Evolutionary conservation across 768 basidiomycete genomes (phyloP), one percentile per base, ranked within the genome.

Genomic region (Boletus speciosus): DNA sequence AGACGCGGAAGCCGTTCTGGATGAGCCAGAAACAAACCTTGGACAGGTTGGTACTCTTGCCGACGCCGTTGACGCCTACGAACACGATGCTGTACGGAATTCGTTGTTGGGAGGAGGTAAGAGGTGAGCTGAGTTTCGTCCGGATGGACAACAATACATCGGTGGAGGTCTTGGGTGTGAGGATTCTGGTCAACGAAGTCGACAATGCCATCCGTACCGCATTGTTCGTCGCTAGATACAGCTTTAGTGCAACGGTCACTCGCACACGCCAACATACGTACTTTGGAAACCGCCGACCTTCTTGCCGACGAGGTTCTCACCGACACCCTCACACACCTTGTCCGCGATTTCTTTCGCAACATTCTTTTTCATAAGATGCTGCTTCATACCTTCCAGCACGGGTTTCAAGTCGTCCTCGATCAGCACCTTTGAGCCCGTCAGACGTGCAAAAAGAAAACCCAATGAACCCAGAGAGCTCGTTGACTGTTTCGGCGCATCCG

Each of bases 11-110:
- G 6, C 89, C 86, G 65, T 99, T 99, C 72, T 99, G 97, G 50
- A 99, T 86, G 37, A 99, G 78, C 97, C 97, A 99, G 74, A 98
- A 99, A 73, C 93, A 95, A 47, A 99, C 96, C 76, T 99, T 99
- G 40, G 89, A 91, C 39, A 99, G 74, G 71, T 98, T 99, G 6
- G 97, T 98, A 62, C 93, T 96, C 76, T 99, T 99, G 32, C 97
- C 97, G 25, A 99, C 97, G 25, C 97, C 97, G 66, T 99, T 99
- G 36, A 99, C 97, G 14, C 97, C 97, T 39, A 98, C 94, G 68
- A 99, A 99, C 0, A 93, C 87, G 63, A 99, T 90, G 63, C 85
- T 85, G 71, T 98, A 98, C 0, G 96, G 96, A 62, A 84, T 76
- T 10, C 89, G 82, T 63, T 87, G 86, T 64, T 88, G 86, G 31